These are phyloP conservation scores for Abrus pulchellus DNA, from an alignment of 306 rosid species.

Conservation along the genomic window DNA sequence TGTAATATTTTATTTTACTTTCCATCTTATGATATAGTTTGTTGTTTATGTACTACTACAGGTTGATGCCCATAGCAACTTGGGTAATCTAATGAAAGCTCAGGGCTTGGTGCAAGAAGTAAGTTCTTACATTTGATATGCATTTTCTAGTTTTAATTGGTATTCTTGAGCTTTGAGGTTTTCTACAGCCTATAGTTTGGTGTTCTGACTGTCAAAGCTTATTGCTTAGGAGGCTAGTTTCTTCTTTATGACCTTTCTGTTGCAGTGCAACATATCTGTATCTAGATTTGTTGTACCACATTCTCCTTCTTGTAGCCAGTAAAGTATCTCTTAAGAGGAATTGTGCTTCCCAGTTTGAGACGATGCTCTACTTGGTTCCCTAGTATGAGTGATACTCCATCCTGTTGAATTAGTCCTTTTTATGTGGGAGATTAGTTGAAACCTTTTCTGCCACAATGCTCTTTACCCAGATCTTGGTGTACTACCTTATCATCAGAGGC, in stretches of 20 bases:
- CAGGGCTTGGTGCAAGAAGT: slow-evolving; percentile 88
- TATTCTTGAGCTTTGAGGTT: slow-evolving; percentile 26
- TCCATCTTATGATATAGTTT: slow-evolving; percentile 1
- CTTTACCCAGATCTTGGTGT: slow-evolving; percentile 32
- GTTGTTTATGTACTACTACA: slow-evolving; percentile 30
- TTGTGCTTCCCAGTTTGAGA: slow-evolving; percentile 39
- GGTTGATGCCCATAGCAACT: slow-evolving; percentile 69
- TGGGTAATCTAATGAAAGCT: slow-evolving; percentile 70
- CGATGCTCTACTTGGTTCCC: slow-evolving; percentile 42
- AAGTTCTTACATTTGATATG: slow-evolving; percentile 52
- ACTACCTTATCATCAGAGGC: slow-evolving; percentile 34
- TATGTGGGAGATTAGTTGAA: slow-evolving; percentile 7
- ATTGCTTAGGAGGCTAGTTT: slow-evolving; percentile 17
- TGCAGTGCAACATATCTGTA: slow-evolving; percentile 29
- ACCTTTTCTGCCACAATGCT: slow-evolving; percentile 36
- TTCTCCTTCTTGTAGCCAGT: slow-evolving; percentile 25
- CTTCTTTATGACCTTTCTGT: slow-evolving; percentile 11
- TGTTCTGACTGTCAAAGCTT: slow-evolving; percentile 28
- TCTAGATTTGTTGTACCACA: slow-evolving; percentile 42
- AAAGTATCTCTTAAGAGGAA: slow-evolving; percentile 39
- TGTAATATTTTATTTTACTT: slow-evolving; percentile 15
- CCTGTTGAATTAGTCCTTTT: slow-evolving; percentile 31
- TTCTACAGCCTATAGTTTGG: not conserved
- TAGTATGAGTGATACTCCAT: slow-evolving; percentile 43
- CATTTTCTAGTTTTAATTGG: slow-evolving; percentile 26